phyloP scores from a whole-genome alignment of 2,329 filamentous ascomycete species.

The Penicillium sp. region DNA sequence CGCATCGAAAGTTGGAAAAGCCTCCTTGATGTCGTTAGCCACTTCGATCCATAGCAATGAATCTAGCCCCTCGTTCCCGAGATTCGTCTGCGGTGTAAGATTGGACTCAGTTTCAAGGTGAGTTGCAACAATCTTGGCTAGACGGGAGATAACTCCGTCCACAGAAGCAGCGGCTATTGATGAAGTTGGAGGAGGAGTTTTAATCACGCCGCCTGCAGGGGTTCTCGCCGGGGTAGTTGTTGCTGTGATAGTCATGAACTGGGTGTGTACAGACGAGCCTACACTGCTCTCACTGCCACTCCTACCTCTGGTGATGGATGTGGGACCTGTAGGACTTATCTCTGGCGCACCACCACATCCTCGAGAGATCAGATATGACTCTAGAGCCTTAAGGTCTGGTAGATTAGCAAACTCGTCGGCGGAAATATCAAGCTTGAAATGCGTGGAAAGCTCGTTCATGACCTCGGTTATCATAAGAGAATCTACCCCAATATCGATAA shows the following conservation, averaged over 20 bases:
- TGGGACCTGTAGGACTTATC: neutral
- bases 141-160: neutral
- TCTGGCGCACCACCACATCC: neutral
- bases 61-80: neutral
- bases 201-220: neutral
- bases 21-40: neutral
- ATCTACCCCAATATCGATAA: conserved; percentile 29
- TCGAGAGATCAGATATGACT: neutral
- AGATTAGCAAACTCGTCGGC: neutral
- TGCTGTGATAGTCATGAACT: neutral
- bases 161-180: neutral
- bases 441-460: neutral
- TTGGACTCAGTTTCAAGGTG: neutral
- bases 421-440: neutral
- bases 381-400: neutral
- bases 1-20: neutral
- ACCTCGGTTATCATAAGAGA: conserved; percentile 22
- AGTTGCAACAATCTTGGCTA: neutral
- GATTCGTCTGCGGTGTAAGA: neutral
- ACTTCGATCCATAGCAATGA: neutral
- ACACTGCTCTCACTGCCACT: neutral
- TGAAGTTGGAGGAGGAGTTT: neutral
- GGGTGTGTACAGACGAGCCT: neutral
- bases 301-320: neutral
- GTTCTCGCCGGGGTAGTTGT: neutral